Percentiles rank a stretch among this genome's conserved stretches.
These are phyloP conservation scores for Dysphania ambrosioides DNA, from an alignment of 148 eudicot genomes.

Conservation along the genomic window DNA sequence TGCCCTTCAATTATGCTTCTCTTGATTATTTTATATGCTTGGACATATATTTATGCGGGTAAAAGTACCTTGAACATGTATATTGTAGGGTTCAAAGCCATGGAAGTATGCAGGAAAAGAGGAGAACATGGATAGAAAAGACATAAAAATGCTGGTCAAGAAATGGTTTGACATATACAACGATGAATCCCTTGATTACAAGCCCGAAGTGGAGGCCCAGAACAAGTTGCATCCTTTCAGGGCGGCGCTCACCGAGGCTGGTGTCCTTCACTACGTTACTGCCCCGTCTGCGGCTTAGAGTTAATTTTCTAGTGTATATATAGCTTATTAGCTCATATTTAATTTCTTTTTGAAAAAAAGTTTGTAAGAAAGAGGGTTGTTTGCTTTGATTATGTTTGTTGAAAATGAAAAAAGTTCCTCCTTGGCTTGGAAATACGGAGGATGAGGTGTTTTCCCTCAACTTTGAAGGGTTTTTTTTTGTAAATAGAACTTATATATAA, in stretches of 20 bases:
- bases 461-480: no score
- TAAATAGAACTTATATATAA: no score
- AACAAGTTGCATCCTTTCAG: slow-evolving; percentile 19
- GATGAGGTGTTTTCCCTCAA: no score
- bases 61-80: no score
- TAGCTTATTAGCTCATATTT: neutral
- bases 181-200: slow-evolving; percentile 38
- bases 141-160: slow-evolving; percentile 40
- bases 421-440: no score
- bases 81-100: slow-evolving; percentile 38
- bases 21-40: no score
- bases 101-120: slow-evolving; percentile 45
- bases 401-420: no score
- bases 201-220: neutral
- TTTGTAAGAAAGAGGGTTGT: neutral
- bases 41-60: neutral
- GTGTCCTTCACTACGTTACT: slow-evolving; percentile 20
- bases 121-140: slow-evolving; percentile 47
- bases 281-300: slow-evolving; percentile 49
- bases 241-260: slow-evolving; percentile 32
- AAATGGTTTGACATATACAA: slow-evolving; percentile 44
- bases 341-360: neutral
- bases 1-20: no score
- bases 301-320: neutral
- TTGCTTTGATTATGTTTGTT: neutral